Evolutionary conservation across 768 basidiomycete species (phyloP).

Genomic region (Lactarius sanguifluus): DNA sequence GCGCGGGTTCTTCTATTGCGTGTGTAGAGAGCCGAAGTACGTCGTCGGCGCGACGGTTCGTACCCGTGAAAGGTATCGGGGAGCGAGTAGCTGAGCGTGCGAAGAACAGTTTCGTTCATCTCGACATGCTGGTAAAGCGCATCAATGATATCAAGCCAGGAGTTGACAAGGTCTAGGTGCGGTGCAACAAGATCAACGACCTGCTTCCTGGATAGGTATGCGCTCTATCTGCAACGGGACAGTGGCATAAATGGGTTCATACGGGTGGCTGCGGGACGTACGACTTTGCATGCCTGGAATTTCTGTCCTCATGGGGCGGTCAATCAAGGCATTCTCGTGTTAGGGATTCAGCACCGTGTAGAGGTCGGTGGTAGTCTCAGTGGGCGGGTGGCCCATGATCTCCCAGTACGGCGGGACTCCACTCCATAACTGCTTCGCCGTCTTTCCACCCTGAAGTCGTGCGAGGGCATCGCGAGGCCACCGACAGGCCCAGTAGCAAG

Average conservation of each 20-base stretch:
- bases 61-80: not conserved
- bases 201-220: not conserved
- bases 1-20: too few relatives aligned
- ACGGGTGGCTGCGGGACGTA: not conserved
- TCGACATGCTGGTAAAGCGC: not conserved
- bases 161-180: not conserved
- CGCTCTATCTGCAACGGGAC: not conserved
- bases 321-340: not conserved
- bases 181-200: not conserved
- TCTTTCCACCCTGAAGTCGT: too few relatives aligned
- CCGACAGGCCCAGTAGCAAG: too few relatives aligned
- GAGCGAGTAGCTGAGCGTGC: not conserved
- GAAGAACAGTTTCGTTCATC: not conserved
- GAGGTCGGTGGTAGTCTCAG: too few relatives aligned
- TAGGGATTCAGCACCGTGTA: not conserved
- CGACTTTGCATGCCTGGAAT: not conserved
- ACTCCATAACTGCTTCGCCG: too few relatives aligned
- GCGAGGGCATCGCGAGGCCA: too few relatives aligned
- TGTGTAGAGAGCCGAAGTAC: too few relatives aligned
- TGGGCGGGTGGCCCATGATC: too few relatives aligned
- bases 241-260: not conserved
- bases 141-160: not conserved
- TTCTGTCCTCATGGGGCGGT: not conserved
- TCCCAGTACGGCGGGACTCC: too few relatives aligned
- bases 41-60: not conserved